Percentiles rank a stretch among this genome's conserved stretches.
phyloP scores from a whole-genome alignment of 2,329 filamentous ascomycete species.

The Neofusicoccum sp. region DNA sequence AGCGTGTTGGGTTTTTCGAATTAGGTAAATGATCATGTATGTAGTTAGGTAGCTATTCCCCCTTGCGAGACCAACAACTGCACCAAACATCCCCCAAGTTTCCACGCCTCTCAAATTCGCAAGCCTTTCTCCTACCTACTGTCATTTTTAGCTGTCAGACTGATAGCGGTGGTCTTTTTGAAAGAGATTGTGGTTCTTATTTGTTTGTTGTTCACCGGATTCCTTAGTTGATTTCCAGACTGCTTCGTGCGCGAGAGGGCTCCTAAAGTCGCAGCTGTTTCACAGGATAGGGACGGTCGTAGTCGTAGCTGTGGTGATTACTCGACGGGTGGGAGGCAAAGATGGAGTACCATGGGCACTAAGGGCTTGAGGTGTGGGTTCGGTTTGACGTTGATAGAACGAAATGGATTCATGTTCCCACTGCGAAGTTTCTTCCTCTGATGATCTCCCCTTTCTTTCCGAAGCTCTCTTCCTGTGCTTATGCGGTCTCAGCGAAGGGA shows the following conservation, averaged over 20 bases:
- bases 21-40: constrained; percentile 10
- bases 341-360: neutral
- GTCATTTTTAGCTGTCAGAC: neutral
- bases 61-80: neutral
- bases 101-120: neutral
- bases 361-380: neutral
- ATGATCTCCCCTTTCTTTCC: neutral
- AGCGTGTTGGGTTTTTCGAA: constrained; percentile 3
- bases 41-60: constrained; percentile 18
- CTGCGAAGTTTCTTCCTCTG: neutral
- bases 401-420: constrained; percentile 13
- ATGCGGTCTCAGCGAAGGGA: too few species aligned
- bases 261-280: neutral
- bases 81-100: neutral
- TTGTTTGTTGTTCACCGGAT: neutral
- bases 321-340: neutral
- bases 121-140: neutral
- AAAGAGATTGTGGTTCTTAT: neutral
- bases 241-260: neutral
- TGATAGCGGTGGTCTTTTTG: neutral
- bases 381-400: constrained; percentile 3
- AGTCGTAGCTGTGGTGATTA: neutral
- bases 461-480: too few species aligned
- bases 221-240: neutral
- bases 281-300: neutral